phyloP scores from a whole-genome alignment of 192 early-diverging fungal genomes.

The Coemansia sp. region DNA sequence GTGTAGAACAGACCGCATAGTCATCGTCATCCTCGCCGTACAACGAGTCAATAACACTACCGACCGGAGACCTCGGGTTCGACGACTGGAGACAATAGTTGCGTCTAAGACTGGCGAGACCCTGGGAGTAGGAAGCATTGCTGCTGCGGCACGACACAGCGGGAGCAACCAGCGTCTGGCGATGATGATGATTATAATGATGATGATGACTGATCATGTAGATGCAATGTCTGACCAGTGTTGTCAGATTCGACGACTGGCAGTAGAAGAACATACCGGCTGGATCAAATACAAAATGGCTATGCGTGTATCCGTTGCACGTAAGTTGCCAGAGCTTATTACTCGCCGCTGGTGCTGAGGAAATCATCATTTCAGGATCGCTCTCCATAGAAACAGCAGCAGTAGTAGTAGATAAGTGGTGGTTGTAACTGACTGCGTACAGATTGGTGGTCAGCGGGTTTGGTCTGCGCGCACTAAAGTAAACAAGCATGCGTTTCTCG shows the following conservation, averaged over 20 bases:
- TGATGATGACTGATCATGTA: constrained; percentile 1
- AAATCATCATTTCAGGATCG: too few species aligned
- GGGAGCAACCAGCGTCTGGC: neutral
- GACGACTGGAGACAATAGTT: neutral
- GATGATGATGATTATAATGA: neutral
- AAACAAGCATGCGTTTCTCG: constrained; percentile 12
- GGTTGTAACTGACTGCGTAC: constrained; percentile 12
- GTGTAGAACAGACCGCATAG: neutral
- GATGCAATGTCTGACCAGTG: constrained; percentile 14
- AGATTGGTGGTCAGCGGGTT: constrained; percentile 19
- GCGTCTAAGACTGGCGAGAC: too few species aligned
- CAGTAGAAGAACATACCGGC: constrained; percentile 14
- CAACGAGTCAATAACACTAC: neutral
- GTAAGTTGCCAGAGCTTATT: constrained; percentile 11
- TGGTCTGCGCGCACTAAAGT: constrained; percentile 20
- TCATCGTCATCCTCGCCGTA: neutral
- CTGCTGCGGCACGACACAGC: neutral
- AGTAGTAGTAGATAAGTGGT: neutral
- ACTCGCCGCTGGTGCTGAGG: neutral
- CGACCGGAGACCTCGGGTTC: neutral
- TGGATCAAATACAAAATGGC: constrained; percentile 18
- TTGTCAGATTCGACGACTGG: constrained; percentile 28
- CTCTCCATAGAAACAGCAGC: too few species aligned
- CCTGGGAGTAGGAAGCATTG: neutral
- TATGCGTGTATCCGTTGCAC: constrained; percentile 16